These are phyloP conservation scores for Lolium multiflorum DNA, from an alignment of 176 grass and related monocot species.

Conservation along the genomic window DNA sequence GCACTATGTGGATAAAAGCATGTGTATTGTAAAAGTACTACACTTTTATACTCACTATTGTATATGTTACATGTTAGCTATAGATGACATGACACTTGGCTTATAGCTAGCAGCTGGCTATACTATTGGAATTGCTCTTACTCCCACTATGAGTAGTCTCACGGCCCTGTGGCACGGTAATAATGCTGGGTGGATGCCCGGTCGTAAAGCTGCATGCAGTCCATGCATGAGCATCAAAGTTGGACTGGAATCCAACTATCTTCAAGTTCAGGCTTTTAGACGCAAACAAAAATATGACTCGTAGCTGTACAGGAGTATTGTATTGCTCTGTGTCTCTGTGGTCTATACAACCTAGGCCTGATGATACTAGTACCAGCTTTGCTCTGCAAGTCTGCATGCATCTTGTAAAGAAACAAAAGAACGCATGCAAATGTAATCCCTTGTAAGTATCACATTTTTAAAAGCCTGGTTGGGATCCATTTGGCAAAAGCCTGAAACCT, in stretches of 20 bases:
- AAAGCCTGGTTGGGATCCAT: slow-evolving; percentile 29
- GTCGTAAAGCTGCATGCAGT: slow-evolving; percentile 46
- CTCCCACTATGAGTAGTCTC: no score
- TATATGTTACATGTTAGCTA: no score
- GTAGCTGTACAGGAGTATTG: neutral
- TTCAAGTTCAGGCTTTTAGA: neutral
- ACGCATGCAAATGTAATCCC: neutral
- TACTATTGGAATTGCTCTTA: no score
- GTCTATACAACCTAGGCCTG: neutral
- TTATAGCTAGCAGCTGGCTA: no score
- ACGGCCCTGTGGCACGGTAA: slow-evolving; percentile 12
- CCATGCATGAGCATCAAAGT: slow-evolving; percentile 48
- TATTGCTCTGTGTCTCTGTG: neutral
- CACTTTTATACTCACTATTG: no score
- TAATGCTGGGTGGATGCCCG: slow-evolving; percentile 17
- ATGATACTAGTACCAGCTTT: neutral
- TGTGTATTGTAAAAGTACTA: no score
- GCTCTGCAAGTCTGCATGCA: neutral
- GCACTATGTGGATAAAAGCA: no score
- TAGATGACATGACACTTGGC: no score
- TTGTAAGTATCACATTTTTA: slow-evolving; percentile 39
- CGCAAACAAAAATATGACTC: neutral
- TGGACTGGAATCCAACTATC: slow-evolving; percentile 33
- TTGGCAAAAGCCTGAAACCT: slow-evolving; percentile 51
- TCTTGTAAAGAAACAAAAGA: slow-evolving; percentile 13